phyloP scores from a whole-genome alignment of 768 basidiomycete species.

The Leccinum olivaceopallidum region DNA sequence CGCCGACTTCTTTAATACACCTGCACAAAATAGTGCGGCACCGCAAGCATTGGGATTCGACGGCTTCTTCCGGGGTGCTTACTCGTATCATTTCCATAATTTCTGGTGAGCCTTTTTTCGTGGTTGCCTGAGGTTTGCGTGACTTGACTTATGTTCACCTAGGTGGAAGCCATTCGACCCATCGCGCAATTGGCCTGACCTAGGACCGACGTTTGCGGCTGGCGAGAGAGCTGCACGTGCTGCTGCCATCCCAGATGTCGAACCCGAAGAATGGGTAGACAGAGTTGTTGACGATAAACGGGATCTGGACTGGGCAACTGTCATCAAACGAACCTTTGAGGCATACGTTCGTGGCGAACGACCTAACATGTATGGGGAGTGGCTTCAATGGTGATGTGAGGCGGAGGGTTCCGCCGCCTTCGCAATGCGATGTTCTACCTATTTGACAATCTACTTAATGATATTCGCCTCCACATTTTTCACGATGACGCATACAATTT shows the following conservation, averaged over 20 bases:
- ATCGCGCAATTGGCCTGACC: slow-evolving; percentile 91
- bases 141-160: slow-evolving; percentile 4
- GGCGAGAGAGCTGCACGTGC: slow-evolving; percentile 71
- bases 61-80: slow-evolving; percentile 95
- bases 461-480: slow-evolving; percentile 29
- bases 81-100: slow-evolving; percentile 96
- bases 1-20: slow-evolving; percentile 86
- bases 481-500: slow-evolving; percentile 27
- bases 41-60: slow-evolving; percentile 89
- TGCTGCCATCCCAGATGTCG: slow-evolving; percentile 35
- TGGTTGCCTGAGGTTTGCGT: background rate
- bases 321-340: slow-evolving; percentile 95
- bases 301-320: slow-evolving; percentile 90
- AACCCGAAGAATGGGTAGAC: slow-evolving; percentile 40
- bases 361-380: slow-evolving; percentile 96
- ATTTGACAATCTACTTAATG: slow-evolving; percentile 31
- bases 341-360: slow-evolving; percentile 86
- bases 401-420: slow-evolving; percentile 4
- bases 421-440: slow-evolving; percentile 13
- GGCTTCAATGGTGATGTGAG: slow-evolving; percentile 49
- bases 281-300: slow-evolving; percentile 63
- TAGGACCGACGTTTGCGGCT: slow-evolving; percentile 75
- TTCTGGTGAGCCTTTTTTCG: slow-evolving; percentile 61
- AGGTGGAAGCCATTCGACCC: slow-evolving; percentile 98
- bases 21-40: slow-evolving; percentile 67